These are phyloP conservation scores for Zymoseptoria brevis DNA, from an alignment of 2,329 filamentous ascomycete genomes.

Conservation along the genomic window DNA sequence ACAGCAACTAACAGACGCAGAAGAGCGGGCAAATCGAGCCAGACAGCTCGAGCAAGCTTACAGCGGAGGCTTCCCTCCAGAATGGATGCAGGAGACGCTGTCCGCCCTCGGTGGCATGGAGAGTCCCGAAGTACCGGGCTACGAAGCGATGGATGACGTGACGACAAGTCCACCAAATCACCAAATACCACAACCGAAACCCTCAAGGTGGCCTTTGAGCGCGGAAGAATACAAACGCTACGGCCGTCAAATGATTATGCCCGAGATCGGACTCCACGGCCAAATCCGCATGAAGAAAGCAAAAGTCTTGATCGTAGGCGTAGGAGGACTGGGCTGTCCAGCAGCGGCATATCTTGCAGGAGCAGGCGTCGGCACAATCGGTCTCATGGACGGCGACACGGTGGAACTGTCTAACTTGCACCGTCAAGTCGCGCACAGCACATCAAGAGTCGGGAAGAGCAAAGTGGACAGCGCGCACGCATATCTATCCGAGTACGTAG, in stretches of 20 bases:
- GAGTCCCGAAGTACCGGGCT: constrained; percentile 1
- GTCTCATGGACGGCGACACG: constrained; percentile 76
- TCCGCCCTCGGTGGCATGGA: constrained; percentile 24
- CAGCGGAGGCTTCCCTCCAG: constrained; percentile 35
- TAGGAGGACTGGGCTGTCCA: constrained; percentile 84
- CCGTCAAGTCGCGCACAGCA: constrained; percentile 77
- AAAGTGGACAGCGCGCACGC: constrained; percentile 68
- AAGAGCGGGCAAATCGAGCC: constrained; percentile 25
- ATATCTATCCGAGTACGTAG: constrained; percentile 38
- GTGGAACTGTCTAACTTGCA: constrained; percentile 90
- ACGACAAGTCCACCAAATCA: background rate
- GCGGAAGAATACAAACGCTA: constrained; percentile 76
- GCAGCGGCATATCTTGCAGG: constrained; percentile 88
- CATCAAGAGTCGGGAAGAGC: constrained; percentile 58
- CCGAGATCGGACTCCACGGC: constrained; percentile 68
- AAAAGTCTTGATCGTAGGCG: constrained; percentile 72
- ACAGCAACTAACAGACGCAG: constrained; percentile 36
- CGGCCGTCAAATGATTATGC: constrained; percentile 82
- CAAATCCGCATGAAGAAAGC: constrained; percentile 66
- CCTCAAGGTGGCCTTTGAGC: constrained; percentile 56
- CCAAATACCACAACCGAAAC: background rate
- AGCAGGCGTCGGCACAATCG: constrained; percentile 74
- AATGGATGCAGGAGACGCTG: constrained; percentile 37
- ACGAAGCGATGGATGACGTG: background rate
- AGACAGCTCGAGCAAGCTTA: constrained; percentile 22